Percentiles rank a stretch among this genome's conserved stretches.
Conservation (phyloP, 768 basidiomycete species). For the Termitomyces sp. region DNA sequence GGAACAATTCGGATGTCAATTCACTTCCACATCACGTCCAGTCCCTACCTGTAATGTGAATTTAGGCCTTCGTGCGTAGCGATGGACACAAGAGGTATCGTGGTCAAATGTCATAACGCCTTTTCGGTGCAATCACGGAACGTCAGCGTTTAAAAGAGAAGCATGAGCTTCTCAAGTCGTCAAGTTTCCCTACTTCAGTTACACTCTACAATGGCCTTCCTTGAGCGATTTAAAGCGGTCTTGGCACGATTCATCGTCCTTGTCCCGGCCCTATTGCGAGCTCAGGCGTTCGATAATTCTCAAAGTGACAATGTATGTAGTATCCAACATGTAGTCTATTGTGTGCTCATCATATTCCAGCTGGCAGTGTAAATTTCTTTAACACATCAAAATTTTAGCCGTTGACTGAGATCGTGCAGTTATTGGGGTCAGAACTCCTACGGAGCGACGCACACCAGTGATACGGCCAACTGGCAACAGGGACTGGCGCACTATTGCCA, state of each 20-base stretch:
- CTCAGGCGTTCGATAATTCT: slow-evolving; percentile 24
- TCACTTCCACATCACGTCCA: not conserved
- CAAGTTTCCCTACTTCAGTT: not conserved
- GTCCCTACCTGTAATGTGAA: not conserved
- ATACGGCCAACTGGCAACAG: slow-evolving; percentile 54
- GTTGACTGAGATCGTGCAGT: slow-evolving; percentile 23
- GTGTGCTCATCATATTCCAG: slow-evolving; percentile 21
- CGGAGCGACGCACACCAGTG: slow-evolving; percentile 43
- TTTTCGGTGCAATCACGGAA: slow-evolving; percentile 1
- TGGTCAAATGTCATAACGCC: not conserved
- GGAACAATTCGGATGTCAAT: not conserved
- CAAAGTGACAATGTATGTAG: slow-evolving; percentile 30
- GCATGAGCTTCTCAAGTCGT: not conserved
- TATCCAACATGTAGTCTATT: not conserved
- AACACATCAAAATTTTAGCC: not conserved
- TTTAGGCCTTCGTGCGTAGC: not conserved
- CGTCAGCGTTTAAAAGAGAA: slow-evolving; percentile 4
- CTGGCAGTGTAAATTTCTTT: slow-evolving; percentile 42
- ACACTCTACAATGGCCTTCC: slow-evolving; percentile 8
- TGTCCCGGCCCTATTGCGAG: slow-evolving; percentile 2
- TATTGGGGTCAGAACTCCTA: slow-evolving; percentile 78
- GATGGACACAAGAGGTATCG: not conserved
- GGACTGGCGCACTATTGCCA: slow-evolving; percentile 58
- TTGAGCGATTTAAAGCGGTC: not conserved
- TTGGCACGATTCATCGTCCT: slow-evolving; percentile 4